A percentile compares a stretch with the other conserved stretches of the same genome.
These are phyloP conservation scores for Fusarium falciforme DNA, from an alignment of 2,329 filamentous ascomycete species.

Conservation along the genomic window DNA sequence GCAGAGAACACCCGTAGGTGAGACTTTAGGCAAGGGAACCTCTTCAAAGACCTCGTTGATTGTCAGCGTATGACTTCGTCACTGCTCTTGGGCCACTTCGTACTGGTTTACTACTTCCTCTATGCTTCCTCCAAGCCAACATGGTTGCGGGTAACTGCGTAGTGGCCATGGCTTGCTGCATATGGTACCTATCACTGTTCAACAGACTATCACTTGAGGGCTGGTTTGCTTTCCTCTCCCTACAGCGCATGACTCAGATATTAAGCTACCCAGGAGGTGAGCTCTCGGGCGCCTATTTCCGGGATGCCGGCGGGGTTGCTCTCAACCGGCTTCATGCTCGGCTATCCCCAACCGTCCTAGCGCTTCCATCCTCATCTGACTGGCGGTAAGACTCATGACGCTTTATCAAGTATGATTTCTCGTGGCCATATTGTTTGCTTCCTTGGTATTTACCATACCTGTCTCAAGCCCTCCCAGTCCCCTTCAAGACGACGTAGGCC, in stretches of 20 bases:
- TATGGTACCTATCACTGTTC: not conserved
- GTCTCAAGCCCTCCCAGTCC: not conserved
- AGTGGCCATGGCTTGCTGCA: not conserved
- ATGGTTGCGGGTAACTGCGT: slow-evolving; percentile 37
- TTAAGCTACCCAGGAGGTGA: not conserved
- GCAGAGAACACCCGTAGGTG: slow-evolving; percentile 19
- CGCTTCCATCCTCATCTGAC: not conserved
- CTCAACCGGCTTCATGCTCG: not conserved
- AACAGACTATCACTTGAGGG: not conserved
- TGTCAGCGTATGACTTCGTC: rapidly evolving
- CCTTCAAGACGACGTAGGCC: not conserved
- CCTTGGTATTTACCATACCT: not conserved
- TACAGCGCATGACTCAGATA: not conserved
- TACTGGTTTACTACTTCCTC: slow-evolving; percentile 41
- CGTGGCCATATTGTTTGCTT: not conserved
- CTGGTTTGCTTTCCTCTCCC: not conserved
- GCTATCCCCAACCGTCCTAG: not conserved
- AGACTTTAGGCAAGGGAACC: not conserved
- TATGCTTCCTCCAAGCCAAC: slow-evolving; percentile 51
- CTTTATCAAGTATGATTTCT: not conserved
- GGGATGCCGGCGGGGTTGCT: not conserved
- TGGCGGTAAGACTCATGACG: not conserved
- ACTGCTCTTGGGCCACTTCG: not conserved
- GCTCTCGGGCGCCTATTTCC: not conserved
- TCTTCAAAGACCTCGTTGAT: slow-evolving; percentile 13